Evolutionary conservation across 768 basidiomycete genomes (phyloP).

Genomic region (Trichaptum fuscoviolaceum): DNA sequence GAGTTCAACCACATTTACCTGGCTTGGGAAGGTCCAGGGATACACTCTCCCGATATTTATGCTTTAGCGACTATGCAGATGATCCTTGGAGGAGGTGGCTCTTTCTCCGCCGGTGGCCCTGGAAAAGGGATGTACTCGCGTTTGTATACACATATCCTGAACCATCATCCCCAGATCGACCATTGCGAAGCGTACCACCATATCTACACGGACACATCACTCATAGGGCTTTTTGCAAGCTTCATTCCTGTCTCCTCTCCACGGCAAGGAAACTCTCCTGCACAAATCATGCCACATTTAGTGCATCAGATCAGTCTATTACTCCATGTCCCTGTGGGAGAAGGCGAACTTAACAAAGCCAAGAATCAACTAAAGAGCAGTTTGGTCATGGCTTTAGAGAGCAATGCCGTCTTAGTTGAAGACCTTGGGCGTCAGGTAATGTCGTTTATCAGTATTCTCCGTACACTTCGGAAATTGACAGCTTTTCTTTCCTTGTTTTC

Average conservation of each 20-base stretch:
- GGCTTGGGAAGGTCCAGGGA: constrained; percentile 86
- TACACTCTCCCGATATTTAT: constrained; percentile 90
- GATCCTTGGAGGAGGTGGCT: constrained; percentile 90
- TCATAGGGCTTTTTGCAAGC: constrained; percentile 88
- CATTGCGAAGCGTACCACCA: constrained; percentile 97
- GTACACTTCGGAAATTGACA: background rate
- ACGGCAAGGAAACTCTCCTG: constrained; percentile 56
- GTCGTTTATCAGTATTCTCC: constrained; percentile 10
- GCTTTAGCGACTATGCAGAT: constrained; percentile 92
- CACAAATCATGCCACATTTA: constrained; percentile 76
- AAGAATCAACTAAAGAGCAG: constrained; percentile 94
- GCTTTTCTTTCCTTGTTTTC: constrained; percentile 5
- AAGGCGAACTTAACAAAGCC: constrained; percentile 72
- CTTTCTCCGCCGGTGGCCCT: constrained; percentile 96
- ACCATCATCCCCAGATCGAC: constrained; percentile 89
- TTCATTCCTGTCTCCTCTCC: constrained; percentile 60
- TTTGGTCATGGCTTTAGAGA: constrained; percentile 93
- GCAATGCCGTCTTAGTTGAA: constrained; percentile 77
- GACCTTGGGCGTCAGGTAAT: constrained; percentile 85
- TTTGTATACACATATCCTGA: constrained; percentile 92
- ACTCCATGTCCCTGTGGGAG: constrained; percentile 61
- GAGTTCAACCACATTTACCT: constrained; percentile 94
- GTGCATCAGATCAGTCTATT: constrained; percentile 84
- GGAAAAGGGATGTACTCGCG: constrained; percentile 99
- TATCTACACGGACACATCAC: constrained; percentile 89